Conservation (phyloP, 1,284 basidiomycete species). For the Schizopora paradoxa region DNA sequence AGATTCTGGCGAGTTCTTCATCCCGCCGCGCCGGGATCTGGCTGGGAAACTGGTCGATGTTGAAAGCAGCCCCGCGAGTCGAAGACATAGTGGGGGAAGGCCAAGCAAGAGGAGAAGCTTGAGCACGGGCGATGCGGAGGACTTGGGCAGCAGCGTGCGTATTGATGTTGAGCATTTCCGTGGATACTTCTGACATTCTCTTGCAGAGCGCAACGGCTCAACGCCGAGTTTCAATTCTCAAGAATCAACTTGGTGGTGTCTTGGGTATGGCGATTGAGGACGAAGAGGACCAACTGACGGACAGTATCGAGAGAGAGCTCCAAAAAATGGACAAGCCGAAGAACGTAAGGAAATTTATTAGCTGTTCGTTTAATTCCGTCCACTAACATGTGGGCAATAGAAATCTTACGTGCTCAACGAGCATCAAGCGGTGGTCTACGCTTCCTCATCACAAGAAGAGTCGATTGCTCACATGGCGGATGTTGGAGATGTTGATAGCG, state of each 20-base stretch:
- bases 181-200: not conserved
- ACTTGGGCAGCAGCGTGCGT: slow-evolving; percentile 28
- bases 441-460: slow-evolving; percentile 61
- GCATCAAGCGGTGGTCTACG: slow-evolving; percentile 72
- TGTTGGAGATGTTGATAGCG: slow-evolving; percentile 76
- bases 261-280: slow-evolving; percentile 37
- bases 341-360: slow-evolving; percentile 36
- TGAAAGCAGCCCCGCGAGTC: slow-evolving; percentile 13
- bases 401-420: slow-evolving; percentile 61
- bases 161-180: not conserved
- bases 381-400: slow-evolving; percentile 18
- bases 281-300: slow-evolving; percentile 50
- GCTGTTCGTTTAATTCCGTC: not conserved
- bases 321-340: slow-evolving; percentile 49
- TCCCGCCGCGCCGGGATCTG: slow-evolving; percentile 14
- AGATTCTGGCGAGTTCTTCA: slow-evolving; percentile 39
- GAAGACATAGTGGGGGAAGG: slow-evolving; percentile 37
- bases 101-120: slow-evolving; percentile 60
- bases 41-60: slow-evolving; percentile 13
- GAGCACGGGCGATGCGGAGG: slow-evolving; percentile 66
- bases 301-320: slow-evolving; percentile 66
- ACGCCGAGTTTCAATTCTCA: slow-evolving; percentile 17
- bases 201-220: slow-evolving; percentile 14
- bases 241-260: slow-evolving; percentile 27
- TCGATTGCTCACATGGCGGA: slow-evolving; percentile 60